These are phyloP conservation scores for Epicoccum sorghinum DNA, from an alignment of 2,329 filamentous ascomycete species.

Conservation along the genomic window DNA sequence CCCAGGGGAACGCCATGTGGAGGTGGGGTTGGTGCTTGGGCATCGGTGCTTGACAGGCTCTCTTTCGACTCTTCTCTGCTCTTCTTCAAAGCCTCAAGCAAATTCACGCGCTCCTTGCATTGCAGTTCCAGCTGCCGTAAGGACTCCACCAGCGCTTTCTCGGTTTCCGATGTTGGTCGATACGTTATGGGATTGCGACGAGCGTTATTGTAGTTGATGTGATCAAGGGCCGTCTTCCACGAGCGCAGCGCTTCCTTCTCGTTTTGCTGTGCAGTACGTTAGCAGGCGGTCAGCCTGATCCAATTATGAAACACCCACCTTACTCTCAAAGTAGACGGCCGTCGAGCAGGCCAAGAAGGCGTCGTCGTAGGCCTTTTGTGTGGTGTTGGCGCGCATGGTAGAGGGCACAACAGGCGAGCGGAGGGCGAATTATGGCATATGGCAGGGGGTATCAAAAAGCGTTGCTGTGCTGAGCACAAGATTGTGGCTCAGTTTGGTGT, in stretches of 20 bases:
- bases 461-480: slow-evolving; percentile 16
- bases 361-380: slow-evolving; percentile 98
- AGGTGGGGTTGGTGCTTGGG: slow-evolving; percentile 33
- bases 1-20: slow-evolving; percentile 24
- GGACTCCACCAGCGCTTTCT: slow-evolving; percentile 81
- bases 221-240: slow-evolving; percentile 86
- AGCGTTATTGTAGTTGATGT: slow-evolving; percentile 85
- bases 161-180: slow-evolving; percentile 77
- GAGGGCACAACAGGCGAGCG: slow-evolving; percentile 13
- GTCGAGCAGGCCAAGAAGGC: slow-evolving; percentile 94
- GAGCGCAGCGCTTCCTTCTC: slow-evolving; percentile 88
- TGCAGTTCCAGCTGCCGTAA: slow-evolving; percentile 83
- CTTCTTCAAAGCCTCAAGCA: slow-evolving; percentile 79
- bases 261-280: slow-evolving; percentile 69
- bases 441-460: slow-evolving; percentile 49
- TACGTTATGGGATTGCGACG: slow-evolving; percentile 74
- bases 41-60: slow-evolving; percentile 35
- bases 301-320: slow-evolving; percentile 61
- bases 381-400: slow-evolving; percentile 64
- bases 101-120: slow-evolving; percentile 89
- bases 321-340: slow-evolving; percentile 92
- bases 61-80: slow-evolving; percentile 62
- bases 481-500: slow-evolving; percentile 21
- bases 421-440: slow-evolving; percentile 30
- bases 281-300: slow-evolving; percentile 2